These are phyloP conservation scores for Coffea humblotiana DNA, from an alignment of 305 asterid genomes.

Conservation along the genomic window DNA sequence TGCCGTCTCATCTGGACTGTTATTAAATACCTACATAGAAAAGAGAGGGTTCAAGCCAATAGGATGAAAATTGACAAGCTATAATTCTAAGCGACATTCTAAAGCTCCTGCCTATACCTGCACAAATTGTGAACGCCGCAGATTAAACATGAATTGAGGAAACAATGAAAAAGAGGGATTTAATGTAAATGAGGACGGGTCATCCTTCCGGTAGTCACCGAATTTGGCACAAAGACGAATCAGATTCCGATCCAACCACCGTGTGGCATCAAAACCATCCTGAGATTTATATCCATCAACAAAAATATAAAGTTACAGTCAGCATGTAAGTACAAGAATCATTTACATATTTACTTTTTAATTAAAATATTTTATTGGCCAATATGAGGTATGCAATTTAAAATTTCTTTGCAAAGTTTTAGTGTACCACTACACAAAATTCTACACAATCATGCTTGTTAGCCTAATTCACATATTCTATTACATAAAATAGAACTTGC, in stretches of 20 bases:
- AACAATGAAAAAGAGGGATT: conserved; percentile 78
- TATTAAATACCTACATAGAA: conserved; percentile 72
- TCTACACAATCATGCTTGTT: background rate
- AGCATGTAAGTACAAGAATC: background rate
- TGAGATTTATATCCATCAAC: conserved; percentile 30
- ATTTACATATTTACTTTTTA: background rate
- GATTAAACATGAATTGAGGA: conserved; percentile 96
- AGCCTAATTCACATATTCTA: background rate
- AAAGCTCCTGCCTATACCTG: conserved; percentile 48
- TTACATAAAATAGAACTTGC: background rate
- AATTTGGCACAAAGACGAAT: conserved; percentile 94
- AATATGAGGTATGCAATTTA: background rate
- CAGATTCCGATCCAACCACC: conserved; percentile 94
- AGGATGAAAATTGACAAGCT: background rate
- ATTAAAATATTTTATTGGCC: background rate
- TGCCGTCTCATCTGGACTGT: conserved; percentile 99
- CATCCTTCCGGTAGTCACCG: conserved; percentile 97
- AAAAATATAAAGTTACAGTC: background rate
- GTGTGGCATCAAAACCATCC: conserved; percentile 95
- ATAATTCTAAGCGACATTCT: conserved; percentile 11
- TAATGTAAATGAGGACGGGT: conserved; percentile 83
- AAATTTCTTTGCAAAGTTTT: background rate
- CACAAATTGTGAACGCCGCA: conserved; percentile 94
- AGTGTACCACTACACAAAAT: background rate
- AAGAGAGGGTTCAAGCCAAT: too few relatives aligned